Conservation (phyloP, 2,329 filamentous ascomycete species). For the Phialemonium atrogriseum region DNA sequence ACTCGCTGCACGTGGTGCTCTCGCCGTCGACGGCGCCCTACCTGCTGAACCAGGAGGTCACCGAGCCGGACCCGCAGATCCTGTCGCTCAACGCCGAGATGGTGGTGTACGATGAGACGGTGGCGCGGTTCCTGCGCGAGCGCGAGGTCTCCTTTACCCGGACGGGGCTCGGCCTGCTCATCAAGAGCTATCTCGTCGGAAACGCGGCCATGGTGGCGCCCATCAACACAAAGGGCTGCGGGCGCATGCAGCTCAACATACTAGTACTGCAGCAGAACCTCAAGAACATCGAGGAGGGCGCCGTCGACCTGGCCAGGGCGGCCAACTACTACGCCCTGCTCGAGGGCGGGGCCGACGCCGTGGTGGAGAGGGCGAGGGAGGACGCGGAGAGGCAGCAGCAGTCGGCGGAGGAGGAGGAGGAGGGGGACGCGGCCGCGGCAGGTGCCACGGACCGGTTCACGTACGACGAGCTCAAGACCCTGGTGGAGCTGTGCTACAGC, state of each 20-base stretch:
- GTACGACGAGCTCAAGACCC: constrained; percentile 58
- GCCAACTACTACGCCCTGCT: constrained; percentile 65
- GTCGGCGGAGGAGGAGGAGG: constrained; percentile 24
- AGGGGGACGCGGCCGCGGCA: too few relatives aligned
- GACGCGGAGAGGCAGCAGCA: constrained; percentile 20
- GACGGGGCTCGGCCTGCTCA: constrained; percentile 65
- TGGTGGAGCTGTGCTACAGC: constrained; percentile 61
- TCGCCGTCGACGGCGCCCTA: constrained; percentile 55
- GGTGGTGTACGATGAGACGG: constrained; percentile 78
- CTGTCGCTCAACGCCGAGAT: constrained; percentile 78
- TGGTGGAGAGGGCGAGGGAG: constrained; percentile 54
- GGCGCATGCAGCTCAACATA: constrained; percentile 89
- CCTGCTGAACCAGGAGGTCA: constrained; percentile 61
- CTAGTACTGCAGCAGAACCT: constrained; percentile 93
- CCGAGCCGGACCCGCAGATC: constrained; percentile 71
- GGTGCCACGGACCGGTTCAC: constrained; percentile 46
- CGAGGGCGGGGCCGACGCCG: constrained; percentile 53
- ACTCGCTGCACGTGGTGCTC: constrained; percentile 60
- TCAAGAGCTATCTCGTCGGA: constrained; percentile 70
- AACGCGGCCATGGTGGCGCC: constrained; percentile 63
- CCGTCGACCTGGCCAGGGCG: constrained; percentile 55
- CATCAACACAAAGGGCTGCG: constrained; percentile 77
- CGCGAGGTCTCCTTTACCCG: constrained; percentile 69
- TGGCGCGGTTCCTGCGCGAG: constrained; percentile 62
- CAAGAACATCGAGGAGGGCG: constrained; percentile 76